A percentile compares a stretch with the other conserved stretches of the same genome.
These are phyloP conservation scores for Ceratocystiopsis sp. DNA, from an alignment of 2,329 filamentous ascomycete genomes.

Conservation along the genomic window DNA sequence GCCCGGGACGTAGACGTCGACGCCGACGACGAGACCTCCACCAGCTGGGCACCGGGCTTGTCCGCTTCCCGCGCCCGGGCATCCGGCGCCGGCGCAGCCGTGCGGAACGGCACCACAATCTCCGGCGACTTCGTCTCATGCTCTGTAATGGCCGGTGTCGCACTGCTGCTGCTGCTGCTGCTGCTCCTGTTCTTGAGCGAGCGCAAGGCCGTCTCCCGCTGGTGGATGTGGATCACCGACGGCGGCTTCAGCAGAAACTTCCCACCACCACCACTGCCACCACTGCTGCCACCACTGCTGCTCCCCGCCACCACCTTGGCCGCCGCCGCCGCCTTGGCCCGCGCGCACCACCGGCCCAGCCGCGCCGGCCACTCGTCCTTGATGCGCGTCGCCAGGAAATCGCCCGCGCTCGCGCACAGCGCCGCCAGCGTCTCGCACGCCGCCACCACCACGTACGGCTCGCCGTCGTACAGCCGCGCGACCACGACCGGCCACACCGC, in stretches of 20 bases:
- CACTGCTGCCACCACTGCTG: too few species aligned
- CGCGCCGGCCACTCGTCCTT: conserved; percentile 50
- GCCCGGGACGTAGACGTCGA: neutral
- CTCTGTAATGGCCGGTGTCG: neutral
- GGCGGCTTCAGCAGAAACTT: neutral
- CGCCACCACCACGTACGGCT: conserved; percentile 51
- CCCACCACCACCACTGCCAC: too few species aligned
- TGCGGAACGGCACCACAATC: too few species aligned
- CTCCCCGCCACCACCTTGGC: conserved; percentile 3
- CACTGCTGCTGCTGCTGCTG: conserved; percentile 7
- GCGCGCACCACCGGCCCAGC: conserved; percentile 31
- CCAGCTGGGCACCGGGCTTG: too few species aligned
- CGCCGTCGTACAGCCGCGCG: conserved; percentile 46
- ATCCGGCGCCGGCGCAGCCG: too few species aligned
- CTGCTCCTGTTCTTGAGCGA: neutral
- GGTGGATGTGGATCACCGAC: conserved; percentile 4
- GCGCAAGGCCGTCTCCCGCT: neutral
- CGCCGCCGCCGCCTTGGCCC: conserved; percentile 23
- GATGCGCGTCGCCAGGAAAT: conserved; percentile 65
- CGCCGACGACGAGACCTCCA: neutral
- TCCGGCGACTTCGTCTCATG: too few species aligned
- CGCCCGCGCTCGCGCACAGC: conserved; percentile 56
- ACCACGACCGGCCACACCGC: conserved; percentile 75
- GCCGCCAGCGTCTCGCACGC: conserved; percentile 51
- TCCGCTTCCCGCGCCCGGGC: too few species aligned